Conservation (phyloP, 768 basidiomycete species). For the Coprinopsis cinerea region DNA sequence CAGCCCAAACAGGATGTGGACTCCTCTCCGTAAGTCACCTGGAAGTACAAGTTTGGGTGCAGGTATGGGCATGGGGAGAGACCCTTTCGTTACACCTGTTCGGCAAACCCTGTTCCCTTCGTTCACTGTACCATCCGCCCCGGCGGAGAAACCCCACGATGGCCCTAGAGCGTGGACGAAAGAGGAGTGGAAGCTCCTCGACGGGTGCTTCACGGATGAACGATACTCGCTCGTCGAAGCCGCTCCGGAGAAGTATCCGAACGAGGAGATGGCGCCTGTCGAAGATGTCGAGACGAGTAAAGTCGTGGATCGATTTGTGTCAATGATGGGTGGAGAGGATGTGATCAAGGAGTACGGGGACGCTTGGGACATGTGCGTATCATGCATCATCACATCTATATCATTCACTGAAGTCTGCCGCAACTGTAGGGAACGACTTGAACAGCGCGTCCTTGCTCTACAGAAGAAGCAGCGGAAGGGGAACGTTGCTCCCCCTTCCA, state of each 20-base stretch:
- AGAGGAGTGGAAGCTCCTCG: constrained; percentile 75
- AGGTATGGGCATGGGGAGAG: constrained; percentile 6
- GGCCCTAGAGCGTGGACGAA: constrained; percentile 49
- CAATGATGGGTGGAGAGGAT: constrained; percentile 40
- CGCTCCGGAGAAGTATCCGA: constrained; percentile 12
- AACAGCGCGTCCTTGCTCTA: constrained; percentile 48
- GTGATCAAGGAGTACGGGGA: constrained; percentile 35
- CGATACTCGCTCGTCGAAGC: constrained; percentile 40
- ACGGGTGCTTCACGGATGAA: constrained; percentile 73
- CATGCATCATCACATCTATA: not conserved
- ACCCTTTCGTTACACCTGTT: constrained; percentile 25
- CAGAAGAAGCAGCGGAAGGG: constrained; percentile 56
- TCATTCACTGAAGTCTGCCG: not conserved
- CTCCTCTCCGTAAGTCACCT: not conserved
- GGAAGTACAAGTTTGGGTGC: constrained; percentile 12
- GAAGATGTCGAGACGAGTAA: constrained; percentile 46
- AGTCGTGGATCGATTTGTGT: constrained; percentile 58
- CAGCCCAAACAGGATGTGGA: constrained; percentile 8
- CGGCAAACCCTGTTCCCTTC: constrained; percentile 7
- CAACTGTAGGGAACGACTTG: constrained; percentile 40
- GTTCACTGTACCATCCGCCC: not conserved
- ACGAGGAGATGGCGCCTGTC: constrained; percentile 40
- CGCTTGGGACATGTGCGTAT: constrained; percentile 53
- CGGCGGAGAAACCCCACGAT: too few species aligned
- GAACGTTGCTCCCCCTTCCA: constrained; percentile 51